Evolutionary conservation across 805 yeast genomes (phyloP).

Genomic region (Sugiyamaella chiloensis): DNA sequence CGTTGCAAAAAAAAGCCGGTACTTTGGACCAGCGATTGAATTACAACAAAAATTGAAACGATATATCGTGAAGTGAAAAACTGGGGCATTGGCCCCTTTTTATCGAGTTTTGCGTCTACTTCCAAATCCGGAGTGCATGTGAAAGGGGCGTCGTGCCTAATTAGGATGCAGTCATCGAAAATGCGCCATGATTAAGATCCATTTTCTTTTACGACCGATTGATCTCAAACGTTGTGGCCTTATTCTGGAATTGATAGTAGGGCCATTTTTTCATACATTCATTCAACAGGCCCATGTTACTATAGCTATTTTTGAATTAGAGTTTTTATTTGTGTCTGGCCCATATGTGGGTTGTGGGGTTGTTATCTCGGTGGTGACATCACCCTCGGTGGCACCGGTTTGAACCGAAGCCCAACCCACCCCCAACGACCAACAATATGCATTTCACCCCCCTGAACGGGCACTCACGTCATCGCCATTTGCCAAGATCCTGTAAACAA

Average conservation of each 20-base stretch:
- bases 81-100: background rate
- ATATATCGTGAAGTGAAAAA: background rate
- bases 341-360: too few species aligned
- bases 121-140: background rate
- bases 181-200: background rate
- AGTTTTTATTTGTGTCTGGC: too few species aligned
- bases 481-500: too few species aligned
- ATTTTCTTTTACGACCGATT: too few species aligned
- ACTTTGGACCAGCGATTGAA: constrained; percentile 5
- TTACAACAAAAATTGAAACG: background rate
- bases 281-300: too few species aligned
- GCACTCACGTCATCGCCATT: too few species aligned
- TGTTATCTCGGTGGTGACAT: background rate
- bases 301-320: too few species aligned
- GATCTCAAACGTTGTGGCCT: too few species aligned
- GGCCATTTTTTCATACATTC: too few species aligned
- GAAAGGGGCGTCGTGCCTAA: background rate
- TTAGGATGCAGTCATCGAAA: background rate
- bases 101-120: background rate
- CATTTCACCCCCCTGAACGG: too few species aligned
- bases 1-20: constrained; percentile 30
- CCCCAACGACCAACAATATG: background rate
- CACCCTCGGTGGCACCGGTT: constrained; percentile 1
- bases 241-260: too few species aligned
- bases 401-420: background rate